phyloP scores from a whole-genome alignment of 139 green algal species.

The Nannochloris sp. region DNA sequence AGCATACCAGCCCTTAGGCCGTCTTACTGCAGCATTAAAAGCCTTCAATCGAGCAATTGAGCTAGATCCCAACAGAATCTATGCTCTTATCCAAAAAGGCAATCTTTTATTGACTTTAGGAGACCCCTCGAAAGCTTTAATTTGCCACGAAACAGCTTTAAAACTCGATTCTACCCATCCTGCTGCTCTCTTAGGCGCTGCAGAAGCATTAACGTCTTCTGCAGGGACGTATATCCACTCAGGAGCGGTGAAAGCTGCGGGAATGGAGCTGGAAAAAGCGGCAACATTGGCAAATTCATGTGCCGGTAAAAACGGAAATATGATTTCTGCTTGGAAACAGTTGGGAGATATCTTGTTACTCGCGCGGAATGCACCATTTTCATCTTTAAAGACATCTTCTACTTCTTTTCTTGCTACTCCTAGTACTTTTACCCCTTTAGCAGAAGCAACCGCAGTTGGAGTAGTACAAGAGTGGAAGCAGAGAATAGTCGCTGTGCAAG shows the following conservation, averaged over 20 bases:
- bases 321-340: slow-evolving; percentile 56
- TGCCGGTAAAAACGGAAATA: slow-evolving; percentile 9
- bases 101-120: slow-evolving; percentile 47
- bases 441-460: not conserved
- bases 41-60: slow-evolving; percentile 54
- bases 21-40: slow-evolving; percentile 33
- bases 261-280: slow-evolving; percentile 38
- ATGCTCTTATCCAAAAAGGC: slow-evolving; percentile 43
- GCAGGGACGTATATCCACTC: slow-evolving; percentile 30
- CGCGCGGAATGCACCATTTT: slow-evolving; percentile 34
- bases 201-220: slow-evolving; percentile 33
- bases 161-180: slow-evolving; percentile 23
- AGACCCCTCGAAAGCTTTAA: slow-evolving; percentile 11
- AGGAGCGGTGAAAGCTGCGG: slow-evolving; percentile 36
- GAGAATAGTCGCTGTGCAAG: slow-evolving; percentile 24
- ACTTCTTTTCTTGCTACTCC: too few species aligned
- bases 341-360: slow-evolving; percentile 56
- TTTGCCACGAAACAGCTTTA: slow-evolving; percentile 33
- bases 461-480: slow-evolving; percentile 10
- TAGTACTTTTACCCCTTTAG: not conserved
- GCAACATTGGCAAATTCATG: slow-evolving; percentile 12
- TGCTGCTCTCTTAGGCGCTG: slow-evolving; percentile 36
- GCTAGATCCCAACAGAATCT: slow-evolving; percentile 45
- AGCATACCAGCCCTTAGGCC: slow-evolving; percentile 19
- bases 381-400: not conserved